Conservation (phyloP, 768 basidiomycete genomes). For the Mrakia blollopis region DNA sequence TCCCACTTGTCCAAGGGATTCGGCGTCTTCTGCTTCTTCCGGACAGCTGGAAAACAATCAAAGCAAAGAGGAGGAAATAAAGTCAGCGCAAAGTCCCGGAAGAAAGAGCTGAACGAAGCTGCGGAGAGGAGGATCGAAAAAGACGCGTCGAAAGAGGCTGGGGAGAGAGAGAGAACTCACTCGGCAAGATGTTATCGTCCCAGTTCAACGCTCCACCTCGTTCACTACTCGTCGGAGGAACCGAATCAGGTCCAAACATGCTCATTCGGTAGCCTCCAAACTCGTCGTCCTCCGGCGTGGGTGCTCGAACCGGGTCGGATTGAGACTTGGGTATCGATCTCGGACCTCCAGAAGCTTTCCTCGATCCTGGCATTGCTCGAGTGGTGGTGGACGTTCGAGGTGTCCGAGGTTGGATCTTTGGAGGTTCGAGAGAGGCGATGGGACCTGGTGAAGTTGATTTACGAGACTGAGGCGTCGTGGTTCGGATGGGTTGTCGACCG, state of each 20-base stretch:
- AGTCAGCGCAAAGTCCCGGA: neutral
- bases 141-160: neutral
- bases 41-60: neutral
- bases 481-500: neutral
- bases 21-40: neutral
- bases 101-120: too few relatives aligned
- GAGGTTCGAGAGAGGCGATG: neutral
- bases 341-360: neutral
- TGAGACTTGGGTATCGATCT: neutral
- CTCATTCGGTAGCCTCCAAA: constrained; percentile 9
- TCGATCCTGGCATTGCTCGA: neutral
- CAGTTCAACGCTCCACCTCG: neutral
- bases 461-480: neutral
- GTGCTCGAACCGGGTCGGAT: neutral
- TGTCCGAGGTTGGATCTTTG: neutral
- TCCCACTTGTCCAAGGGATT: constrained; percentile 11
- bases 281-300: constrained; percentile 7
- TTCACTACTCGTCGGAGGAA: neutral
- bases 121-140: neutral
- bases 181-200: constrained; percentile 1
- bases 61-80: neutral
- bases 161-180: neutral
- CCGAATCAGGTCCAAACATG: constrained; percentile 15
- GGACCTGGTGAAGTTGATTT: neutral
- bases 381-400: neutral